Conservation (phyloP, 345 rosid species). For the Eucalyptus marginata region DNA sequence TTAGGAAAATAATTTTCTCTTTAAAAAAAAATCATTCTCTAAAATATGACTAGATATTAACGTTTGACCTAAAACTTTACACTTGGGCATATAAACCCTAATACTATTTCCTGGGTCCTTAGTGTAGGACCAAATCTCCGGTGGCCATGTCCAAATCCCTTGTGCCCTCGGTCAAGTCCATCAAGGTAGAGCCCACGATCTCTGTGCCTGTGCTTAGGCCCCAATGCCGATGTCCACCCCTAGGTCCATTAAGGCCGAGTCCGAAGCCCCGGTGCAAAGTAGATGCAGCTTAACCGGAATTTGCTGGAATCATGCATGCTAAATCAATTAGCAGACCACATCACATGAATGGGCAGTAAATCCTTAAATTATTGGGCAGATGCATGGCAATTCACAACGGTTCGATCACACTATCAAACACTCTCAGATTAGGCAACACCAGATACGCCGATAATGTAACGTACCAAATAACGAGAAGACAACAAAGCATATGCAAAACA, state of each 20-base stretch:
- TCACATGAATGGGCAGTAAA: not conserved
- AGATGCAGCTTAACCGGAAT: not conserved
- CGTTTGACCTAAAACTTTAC: too few species aligned
- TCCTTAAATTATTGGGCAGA: too few species aligned
- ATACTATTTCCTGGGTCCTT: not conserved
- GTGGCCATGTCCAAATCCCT: not conserved
- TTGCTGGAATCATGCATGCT: not conserved
- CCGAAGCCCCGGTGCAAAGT: accelerated
- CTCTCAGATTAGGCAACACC: not conserved
- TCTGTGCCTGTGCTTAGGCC: not conserved
- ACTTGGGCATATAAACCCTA: not conserved
- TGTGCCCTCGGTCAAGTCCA: not conserved
- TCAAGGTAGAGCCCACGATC: not conserved
- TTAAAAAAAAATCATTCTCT: too few species aligned
- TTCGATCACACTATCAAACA: not conserved
- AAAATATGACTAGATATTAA: not conserved
- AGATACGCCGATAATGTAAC: not conserved
- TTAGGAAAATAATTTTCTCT: not conserved
- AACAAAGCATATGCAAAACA: not conserved
- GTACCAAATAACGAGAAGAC: not conserved
- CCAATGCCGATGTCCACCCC: not conserved
- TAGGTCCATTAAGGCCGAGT: not conserved
- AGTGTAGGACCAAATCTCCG: accelerated
- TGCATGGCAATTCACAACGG: not conserved
- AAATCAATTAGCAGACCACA: not conserved